phyloP scores from a whole-genome alignment of 2,329 filamentous ascomycete genomes.

The Exophiala alcalophila region DNA sequence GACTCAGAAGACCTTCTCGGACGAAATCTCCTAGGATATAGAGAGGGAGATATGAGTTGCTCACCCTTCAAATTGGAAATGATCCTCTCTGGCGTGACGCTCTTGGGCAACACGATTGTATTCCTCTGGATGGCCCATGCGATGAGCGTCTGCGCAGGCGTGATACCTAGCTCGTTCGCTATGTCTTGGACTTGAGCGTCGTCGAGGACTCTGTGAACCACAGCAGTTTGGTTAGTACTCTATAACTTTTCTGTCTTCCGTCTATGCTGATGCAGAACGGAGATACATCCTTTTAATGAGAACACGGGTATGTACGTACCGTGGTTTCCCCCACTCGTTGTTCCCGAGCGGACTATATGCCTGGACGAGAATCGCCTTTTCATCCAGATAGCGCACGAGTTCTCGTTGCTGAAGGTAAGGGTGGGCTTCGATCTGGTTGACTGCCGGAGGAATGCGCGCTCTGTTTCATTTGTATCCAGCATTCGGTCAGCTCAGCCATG shows the following conservation, averaged over 20 bases:
- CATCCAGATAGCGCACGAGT: neutral
- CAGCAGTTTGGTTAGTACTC: neutral
- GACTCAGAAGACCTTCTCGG: too few species aligned
- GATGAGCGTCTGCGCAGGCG: neutral
- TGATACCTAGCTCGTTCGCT: neutral
- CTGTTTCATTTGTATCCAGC: neutral
- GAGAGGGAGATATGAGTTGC: too few species aligned
- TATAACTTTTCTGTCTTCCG: too few species aligned
- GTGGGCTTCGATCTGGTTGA: conserved; percentile 1
- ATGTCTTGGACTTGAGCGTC: neutral
- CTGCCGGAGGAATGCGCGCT: neutral
- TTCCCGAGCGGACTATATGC: neutral
- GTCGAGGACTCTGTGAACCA: conserved; percentile 1
- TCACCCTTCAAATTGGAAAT: conserved; percentile 46
- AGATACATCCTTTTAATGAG: too few species aligned
- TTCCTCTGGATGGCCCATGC: conserved; percentile 53
- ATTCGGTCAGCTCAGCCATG: too few species aligned
- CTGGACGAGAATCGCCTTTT: neutral
- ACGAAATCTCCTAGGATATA: too few species aligned
- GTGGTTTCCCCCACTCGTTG: neutral
- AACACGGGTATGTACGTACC: neutral
- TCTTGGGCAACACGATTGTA: conserved; percentile 53
- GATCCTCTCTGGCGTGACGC: conserved; percentile 51
- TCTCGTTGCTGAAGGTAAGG: neutral
- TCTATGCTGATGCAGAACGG: too few species aligned